phyloP scores from a whole-genome alignment of 768 basidiomycete species.

The Chalciporus pseudorubinellus region DNA sequence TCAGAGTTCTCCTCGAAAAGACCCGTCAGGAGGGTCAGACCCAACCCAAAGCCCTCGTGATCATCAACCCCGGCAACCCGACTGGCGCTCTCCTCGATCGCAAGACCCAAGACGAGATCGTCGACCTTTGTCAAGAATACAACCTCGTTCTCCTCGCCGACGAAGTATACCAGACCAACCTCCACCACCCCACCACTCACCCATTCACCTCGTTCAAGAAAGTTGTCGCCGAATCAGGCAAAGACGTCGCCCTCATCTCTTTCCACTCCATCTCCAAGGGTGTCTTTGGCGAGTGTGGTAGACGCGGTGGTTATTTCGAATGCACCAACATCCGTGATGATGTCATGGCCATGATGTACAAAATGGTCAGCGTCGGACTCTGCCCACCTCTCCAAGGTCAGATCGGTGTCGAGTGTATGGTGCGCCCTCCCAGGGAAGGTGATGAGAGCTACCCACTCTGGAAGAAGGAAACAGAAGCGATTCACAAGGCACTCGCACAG shows the following conservation, averaged over 20 bases:
- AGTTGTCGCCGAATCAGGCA: slow-evolving; percentile 64
- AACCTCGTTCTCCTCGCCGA: slow-evolving; percentile 89
- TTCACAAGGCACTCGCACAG: slow-evolving; percentile 68
- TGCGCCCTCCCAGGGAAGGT: slow-evolving; percentile 81
- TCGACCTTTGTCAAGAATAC: slow-evolving; percentile 83
- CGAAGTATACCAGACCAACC: slow-evolving; percentile 97
- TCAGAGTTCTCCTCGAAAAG: slow-evolving; percentile 64
- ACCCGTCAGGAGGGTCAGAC: slow-evolving; percentile 57
- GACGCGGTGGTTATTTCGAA: slow-evolving; percentile 98
- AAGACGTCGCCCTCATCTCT: slow-evolving; percentile 74
- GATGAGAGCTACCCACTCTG: slow-evolving; percentile 75
- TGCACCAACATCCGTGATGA: slow-evolving; percentile 77
- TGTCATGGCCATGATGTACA: slow-evolving; percentile 86
- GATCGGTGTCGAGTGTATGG: slow-evolving; percentile 91
- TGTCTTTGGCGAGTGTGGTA: slow-evolving; percentile 92
- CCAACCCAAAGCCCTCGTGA: slow-evolving; percentile 79
- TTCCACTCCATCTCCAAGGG: slow-evolving; percentile 99
- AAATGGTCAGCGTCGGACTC: slow-evolving; percentile 88
- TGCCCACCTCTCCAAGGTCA: slow-evolving; percentile 91
- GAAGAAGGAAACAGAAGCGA: slow-evolving; percentile 79
- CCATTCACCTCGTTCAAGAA: slow-evolving; percentile 95
- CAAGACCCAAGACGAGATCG: slow-evolving; percentile 67
- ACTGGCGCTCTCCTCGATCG: slow-evolving; percentile 83
- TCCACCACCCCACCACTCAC: slow-evolving; percentile 64
- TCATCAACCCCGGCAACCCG: slow-evolving; percentile 99